Percentiles rank a stretch among this genome's conserved stretches.
Conservation (phyloP, 495 filamentous ascomycete genomes). For the Neurospora cerealis region DNA sequence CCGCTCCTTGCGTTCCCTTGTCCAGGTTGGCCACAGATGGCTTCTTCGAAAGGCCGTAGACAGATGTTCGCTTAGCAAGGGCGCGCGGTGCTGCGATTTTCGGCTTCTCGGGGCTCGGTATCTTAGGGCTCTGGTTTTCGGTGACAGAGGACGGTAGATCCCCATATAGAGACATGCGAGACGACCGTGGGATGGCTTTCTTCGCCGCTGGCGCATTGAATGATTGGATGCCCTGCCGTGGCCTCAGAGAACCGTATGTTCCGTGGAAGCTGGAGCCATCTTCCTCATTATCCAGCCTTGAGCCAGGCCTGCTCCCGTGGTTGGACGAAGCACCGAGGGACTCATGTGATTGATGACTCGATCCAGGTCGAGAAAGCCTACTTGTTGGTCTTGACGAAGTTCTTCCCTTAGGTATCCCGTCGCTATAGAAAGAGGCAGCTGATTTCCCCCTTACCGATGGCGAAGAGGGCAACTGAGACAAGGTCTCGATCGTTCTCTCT, state of each 20-base stretch:
- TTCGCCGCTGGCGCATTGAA: constrained; percentile 11
- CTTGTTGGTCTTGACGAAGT: constrained; percentile 29
- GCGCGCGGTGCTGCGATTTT: constrained; percentile 41
- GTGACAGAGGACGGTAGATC: constrained; percentile 14
- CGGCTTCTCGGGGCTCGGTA: constrained; percentile 37
- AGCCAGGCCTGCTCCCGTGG: constrained; percentile 30
- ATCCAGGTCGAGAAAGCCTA: constrained; percentile 29
- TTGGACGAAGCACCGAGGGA: constrained; percentile 21
- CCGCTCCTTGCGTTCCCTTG: constrained; percentile 21
- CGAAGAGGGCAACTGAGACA: constrained; percentile 37
- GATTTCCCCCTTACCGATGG: constrained; percentile 31
- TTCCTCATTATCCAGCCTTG: constrained; percentile 27
- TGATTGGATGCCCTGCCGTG: constrained; percentile 15
- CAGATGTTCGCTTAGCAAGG: constrained; percentile 44
- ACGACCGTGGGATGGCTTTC: background rate
- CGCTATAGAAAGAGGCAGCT: constrained; percentile 27
- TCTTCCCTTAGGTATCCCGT: constrained; percentile 7
- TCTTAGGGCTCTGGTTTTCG: constrained; percentile 19
- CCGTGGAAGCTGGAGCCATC: constrained; percentile 18
- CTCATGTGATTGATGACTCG: constrained; percentile 34
- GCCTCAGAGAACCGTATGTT: constrained; percentile 23
- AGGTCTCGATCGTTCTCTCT: constrained; percentile 40
- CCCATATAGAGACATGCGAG: constrained; percentile 9
- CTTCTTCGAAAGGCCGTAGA: constrained; percentile 45
- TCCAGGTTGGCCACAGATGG: constrained; percentile 34